phyloP scores from a whole-genome alignment of 2,329 filamentous ascomycete species.

The Aureobasidium sp. region DNA sequence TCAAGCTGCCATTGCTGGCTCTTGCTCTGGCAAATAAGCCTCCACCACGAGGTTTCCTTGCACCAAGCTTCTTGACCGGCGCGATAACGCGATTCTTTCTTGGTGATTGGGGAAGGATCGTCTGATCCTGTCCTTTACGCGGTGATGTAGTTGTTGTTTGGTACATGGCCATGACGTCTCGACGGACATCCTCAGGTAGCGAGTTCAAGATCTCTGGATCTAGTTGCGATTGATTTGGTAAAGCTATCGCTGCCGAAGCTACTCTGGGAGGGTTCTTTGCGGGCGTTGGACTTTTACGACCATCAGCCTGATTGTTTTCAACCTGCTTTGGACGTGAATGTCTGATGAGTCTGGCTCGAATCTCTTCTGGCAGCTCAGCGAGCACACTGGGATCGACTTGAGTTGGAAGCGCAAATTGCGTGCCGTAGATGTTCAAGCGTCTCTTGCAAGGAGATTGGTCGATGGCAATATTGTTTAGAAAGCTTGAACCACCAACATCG shows the following conservation, averaged over 20 bases:
- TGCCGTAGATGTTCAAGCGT: slow-evolving; percentile 71
- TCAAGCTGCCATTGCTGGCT: slow-evolving; percentile 44
- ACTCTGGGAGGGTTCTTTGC: background rate
- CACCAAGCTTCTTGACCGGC: slow-evolving; percentile 39
- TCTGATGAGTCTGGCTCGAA: slow-evolving; percentile 63
- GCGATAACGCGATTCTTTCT: slow-evolving; percentile 47
- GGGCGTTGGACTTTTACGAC: background rate
- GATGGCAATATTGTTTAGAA: slow-evolving; percentile 28
- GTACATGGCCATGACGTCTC: slow-evolving; percentile 73
- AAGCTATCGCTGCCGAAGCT: slow-evolving; percentile 23
- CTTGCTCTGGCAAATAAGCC: slow-evolving; percentile 37
- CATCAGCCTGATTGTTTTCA: background rate
- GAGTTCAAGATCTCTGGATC: slow-evolving; percentile 78
- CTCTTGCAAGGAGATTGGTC: slow-evolving; percentile 47
- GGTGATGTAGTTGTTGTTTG: slow-evolving; percentile 20
- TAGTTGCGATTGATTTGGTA: slow-evolving; percentile 63
- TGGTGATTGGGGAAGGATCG: slow-evolving; percentile 39
- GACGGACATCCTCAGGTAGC: slow-evolving; percentile 75
- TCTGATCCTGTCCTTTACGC: slow-evolving; percentile 24
- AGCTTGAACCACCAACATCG: slow-evolving; percentile 22
- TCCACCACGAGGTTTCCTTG: slow-evolving; percentile 57
- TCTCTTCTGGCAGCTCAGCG: slow-evolving; percentile 74
- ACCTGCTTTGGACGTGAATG: slow-evolving; percentile 30
- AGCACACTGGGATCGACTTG: slow-evolving; percentile 76
- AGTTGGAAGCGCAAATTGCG: slow-evolving; percentile 83